These are phyloP conservation scores for Cinnamomum micranthum DNA, from an alignment of 164 flowering plant species.

Conservation along the genomic window DNA sequence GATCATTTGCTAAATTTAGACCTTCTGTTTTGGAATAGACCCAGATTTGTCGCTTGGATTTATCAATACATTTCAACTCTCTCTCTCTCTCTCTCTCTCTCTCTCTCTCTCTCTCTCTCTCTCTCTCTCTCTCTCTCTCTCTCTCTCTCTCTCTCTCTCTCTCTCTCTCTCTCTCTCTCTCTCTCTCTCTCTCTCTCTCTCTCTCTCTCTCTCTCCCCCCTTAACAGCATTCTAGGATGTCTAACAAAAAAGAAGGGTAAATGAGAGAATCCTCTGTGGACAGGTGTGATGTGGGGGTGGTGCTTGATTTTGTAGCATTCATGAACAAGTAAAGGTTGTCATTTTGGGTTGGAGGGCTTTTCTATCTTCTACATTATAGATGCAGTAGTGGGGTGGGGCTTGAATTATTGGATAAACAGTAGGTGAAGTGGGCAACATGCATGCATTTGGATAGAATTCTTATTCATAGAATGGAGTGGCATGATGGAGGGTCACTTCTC, in stretches of 20 bases:
- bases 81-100: background rate
- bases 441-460: background rate
- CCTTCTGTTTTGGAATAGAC: background rate
- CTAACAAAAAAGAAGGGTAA: background rate
- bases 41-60: background rate
- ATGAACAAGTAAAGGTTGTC: background rate
- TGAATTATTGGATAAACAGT: background rate
- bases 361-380: background rate
- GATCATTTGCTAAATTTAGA: constrained; percentile 20
- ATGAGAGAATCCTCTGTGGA: background rate
- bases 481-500: no score
- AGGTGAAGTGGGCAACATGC: background rate
- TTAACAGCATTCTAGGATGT: background rate
- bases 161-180: background rate
- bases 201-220: background rate
- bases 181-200: background rate
- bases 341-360: background rate
- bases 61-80: background rate
- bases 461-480: no score
- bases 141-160: background rate
- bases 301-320: background rate
- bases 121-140: background rate
- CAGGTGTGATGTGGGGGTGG: background rate
- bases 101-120: background rate
- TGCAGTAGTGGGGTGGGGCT: background rate